Evolutionary conservation across 2,329 filamentous ascomycete genomes (phyloP), one percentile per base, ranked within the genome.

Genomic region (Colletotrichum tamarilloi): DNA sequence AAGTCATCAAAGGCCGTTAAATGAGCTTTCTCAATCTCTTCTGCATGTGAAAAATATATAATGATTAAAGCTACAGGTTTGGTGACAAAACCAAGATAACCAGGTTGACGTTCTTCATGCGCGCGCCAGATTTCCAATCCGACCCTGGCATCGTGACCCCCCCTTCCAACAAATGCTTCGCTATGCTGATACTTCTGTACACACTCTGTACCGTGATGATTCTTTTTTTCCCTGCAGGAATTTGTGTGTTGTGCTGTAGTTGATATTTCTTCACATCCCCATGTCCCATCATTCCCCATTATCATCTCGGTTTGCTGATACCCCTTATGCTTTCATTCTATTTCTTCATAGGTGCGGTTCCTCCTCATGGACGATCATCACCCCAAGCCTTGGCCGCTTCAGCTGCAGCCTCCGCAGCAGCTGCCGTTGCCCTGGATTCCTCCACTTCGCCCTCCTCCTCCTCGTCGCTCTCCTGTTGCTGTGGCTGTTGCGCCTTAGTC

Each of bases 301-400:
- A 5, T 38, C 32, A 24, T 59, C 28, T 24, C 16, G 42, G 42
- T 8, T 19, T n/a, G 42, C 19, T n/a, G 19, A 49, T 19, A 32
- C 30, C 2, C 30, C 30, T 32, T 32, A 49, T 49, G 42, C 19
- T n/a, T 49, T 49, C 42, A 49, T 49, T n/a, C 42, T 49, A n/a
- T 49, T 11, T 7, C 42, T 46, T n/a, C 19, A 16, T 38, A 38
- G 35, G 35, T 5, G 35, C 35, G 35, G 14, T 38, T 53, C 11
- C 11, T 63, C 26, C 11, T 24, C 60, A 24, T 19, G 46, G 53
- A 14, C 3, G 62, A 32, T 64, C 62, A 14, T 46, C 32, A 14
- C 71, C 60, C 71, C 71, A 70, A 28, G 71, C 71, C 62, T 66
- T 73, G 26, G 71, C 71, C 56, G 71, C 67, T 52, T 73, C 71